Percentiles rank a stretch among this genome's conserved stretches.
phyloP scores from a whole-genome alignment of 148 eudicot genomes.

The Camellia japonica region DNA sequence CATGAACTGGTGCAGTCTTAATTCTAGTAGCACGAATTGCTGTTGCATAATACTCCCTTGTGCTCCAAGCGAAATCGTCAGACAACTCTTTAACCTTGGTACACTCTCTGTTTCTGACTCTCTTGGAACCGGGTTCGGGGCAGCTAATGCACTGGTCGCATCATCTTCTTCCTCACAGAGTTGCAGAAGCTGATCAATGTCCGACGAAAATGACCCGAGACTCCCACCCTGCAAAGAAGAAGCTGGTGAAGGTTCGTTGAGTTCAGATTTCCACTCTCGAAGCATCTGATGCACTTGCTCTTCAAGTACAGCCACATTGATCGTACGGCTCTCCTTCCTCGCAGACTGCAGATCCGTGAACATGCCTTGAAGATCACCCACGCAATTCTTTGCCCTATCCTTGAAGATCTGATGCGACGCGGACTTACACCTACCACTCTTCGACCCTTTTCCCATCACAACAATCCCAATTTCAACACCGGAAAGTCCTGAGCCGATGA shows the following conservation, averaged over 20 bases:
- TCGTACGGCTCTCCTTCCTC: slow-evolving; percentile 71
- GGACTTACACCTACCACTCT: slow-evolving; percentile 68
- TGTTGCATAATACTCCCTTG: too few species aligned
- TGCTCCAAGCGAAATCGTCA: too few species aligned
- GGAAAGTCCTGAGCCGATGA: neutral
- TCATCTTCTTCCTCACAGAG: too few species aligned
- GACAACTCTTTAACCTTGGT: too few species aligned
- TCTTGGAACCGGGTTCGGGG: too few species aligned
- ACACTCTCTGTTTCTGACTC: too few species aligned
- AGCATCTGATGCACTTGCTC: slow-evolving; percentile 92
- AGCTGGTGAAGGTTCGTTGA: slow-evolving; percentile 90
- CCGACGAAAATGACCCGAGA: too few species aligned
- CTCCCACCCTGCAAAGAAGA: slow-evolving; percentile 63
- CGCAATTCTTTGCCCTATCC: slow-evolving; percentile 84
- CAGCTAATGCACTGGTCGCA: too few species aligned
- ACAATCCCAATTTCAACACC: slow-evolving; percentile 2
- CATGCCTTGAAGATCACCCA: slow-evolving; percentile 86
- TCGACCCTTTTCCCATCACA: slow-evolving; percentile 68
- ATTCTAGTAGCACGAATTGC: too few species aligned
- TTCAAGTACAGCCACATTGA: slow-evolving; percentile 63
- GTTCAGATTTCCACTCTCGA: slow-evolving; percentile 86
- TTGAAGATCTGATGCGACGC: slow-evolving; percentile 78
- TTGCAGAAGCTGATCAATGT: too few species aligned
- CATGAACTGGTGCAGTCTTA: too few species aligned
- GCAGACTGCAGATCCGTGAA: slow-evolving; percentile 80